Evolutionary conservation across 2,329 filamentous ascomycete genomes (phyloP), one percentile per base, ranked within the genome.

Genomic region (Pseudogymnoascus sp.): DNA sequence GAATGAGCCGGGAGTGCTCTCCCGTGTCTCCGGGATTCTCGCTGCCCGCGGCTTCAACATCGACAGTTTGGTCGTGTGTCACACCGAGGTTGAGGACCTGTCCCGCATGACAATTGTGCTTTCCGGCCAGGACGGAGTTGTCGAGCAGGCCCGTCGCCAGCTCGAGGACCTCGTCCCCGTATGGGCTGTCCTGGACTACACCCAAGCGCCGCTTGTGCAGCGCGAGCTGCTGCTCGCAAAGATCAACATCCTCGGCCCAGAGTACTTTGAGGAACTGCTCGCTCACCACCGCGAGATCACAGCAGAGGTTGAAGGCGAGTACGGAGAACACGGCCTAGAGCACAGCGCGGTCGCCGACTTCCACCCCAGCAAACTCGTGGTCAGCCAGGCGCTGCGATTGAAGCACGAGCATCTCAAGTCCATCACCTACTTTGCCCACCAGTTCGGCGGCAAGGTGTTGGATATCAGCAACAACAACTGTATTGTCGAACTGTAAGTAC

Each of bases 91-190:
- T 23, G 89, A 92, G 68, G 94, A 99, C 70, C 81, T 99, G 59
- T 96, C 90, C 33, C 91, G 94, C 71, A 99, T 99, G 94, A 99
- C 94, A 61, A 97, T 99, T 70, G 94, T 99, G 65, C 81, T 99
- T 58, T 91, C 91, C 60, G 94, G 94, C 12, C 92, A 96, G 75
- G 94, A 97, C 69, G 92, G 92, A 59, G 92, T 97, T 34, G 91
- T 99, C 26, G 94, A 99, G 80, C 94, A 99, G 77, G 94, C 94
- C 60, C 85, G 94, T 65, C 82, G 94, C 64, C 94, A 99, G 77
- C 79, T 99, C 60, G 94, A 99, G 76, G 94, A 99, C 70, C 79
- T 99, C 57, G 94, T 99, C 21, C 94, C 94, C 21, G 94, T 99
- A 61, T 99, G 94, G 94, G 94, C 94, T 59, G 94, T 99, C 33